These are phyloP conservation scores for Fraxinus xanthoxyloides DNA, from an alignment of 305 asterid species.

Conservation along the genomic window DNA sequence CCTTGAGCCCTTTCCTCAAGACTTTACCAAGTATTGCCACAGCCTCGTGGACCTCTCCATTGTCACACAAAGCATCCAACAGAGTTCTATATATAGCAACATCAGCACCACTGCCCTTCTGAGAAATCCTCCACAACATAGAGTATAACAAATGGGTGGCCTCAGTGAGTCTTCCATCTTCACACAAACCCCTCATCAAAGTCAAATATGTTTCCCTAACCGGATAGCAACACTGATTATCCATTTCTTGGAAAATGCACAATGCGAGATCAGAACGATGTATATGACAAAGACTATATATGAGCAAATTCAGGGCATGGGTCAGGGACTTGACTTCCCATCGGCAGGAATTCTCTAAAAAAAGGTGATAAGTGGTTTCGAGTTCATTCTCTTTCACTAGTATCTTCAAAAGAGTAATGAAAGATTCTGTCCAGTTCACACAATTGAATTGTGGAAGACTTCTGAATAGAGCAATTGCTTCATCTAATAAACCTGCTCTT, in stretches of 20 bases:
- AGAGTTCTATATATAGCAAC: constrained; percentile 63
- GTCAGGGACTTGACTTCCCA: constrained; percentile 65
- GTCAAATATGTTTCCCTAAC: constrained; percentile 63
- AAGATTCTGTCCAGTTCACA: constrained; percentile 62
- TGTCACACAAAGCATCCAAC: constrained; percentile 64
- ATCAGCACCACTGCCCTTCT: constrained; percentile 77
- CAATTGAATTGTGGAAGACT: constrained; percentile 65
- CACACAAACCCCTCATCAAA: constrained; percentile 86
- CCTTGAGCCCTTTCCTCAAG: constrained; percentile 65
- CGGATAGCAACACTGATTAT: constrained; percentile 63
- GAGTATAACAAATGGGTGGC: constrained; percentile 77
- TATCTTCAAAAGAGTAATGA: constrained; percentile 55
- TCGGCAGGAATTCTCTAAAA: constrained; percentile 47
- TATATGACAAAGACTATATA: constrained; percentile 59
- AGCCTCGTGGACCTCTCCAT: constrained; percentile 62
- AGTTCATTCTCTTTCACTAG: constrained; percentile 51
- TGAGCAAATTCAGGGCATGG: constrained; percentile 53
- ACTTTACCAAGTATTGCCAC: constrained; percentile 51
- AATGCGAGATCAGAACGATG: constrained; percentile 74
- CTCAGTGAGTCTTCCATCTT: constrained; percentile 61
- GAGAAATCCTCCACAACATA: constrained; percentile 83
- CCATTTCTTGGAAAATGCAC: constrained; percentile 79
- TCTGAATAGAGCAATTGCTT: constrained; percentile 56
- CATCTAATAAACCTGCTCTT: constrained; percentile 50
- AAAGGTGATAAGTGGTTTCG: constrained; percentile 43